Evolutionary conservation across 176 grass and related monocot species (phyloP).

Genomic region (Aegilops sharonensis): DNA sequence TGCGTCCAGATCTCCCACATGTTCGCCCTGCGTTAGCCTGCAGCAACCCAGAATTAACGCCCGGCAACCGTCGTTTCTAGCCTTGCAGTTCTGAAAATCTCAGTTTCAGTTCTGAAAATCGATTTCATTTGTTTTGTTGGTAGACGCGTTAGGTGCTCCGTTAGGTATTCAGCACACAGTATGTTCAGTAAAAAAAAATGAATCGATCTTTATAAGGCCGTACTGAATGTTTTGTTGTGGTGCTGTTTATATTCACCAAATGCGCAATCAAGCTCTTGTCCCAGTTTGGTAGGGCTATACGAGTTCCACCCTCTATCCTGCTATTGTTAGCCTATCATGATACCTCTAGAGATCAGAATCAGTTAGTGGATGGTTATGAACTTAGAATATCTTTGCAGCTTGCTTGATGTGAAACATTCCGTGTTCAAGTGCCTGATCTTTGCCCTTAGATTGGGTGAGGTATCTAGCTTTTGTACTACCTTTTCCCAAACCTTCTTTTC

Average conservation of each 20-base stretch:
- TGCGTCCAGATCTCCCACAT: not conserved
- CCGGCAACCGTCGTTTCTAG: not conserved
- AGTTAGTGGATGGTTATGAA: not conserved
- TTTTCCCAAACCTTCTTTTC: not conserved
- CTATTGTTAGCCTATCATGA: not conserved
- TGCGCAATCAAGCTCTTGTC: not conserved
- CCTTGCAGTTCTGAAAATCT: not conserved
- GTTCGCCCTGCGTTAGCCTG: not conserved
- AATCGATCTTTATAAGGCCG: not conserved
- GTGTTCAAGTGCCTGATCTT: not conserved
- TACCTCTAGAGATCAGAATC: not conserved
- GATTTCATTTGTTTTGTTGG: not conserved
- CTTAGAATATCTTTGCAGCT: not conserved
- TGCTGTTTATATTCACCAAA: not conserved
- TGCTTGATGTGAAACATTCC: not conserved
- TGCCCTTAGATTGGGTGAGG: not conserved
- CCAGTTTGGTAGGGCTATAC: not conserved
- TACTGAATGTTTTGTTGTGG: not conserved
- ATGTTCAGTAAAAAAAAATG: not conserved
- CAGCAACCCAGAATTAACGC: not conserved
- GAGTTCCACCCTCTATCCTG: too few relatives aligned
- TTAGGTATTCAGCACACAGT: not conserved
- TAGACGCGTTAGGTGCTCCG: not conserved
- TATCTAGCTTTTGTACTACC: not conserved
- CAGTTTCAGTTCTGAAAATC: not conserved